phyloP scores from a whole-genome alignment of 148 eudicot genomes.

The Heliosperma pusillum region DNA sequence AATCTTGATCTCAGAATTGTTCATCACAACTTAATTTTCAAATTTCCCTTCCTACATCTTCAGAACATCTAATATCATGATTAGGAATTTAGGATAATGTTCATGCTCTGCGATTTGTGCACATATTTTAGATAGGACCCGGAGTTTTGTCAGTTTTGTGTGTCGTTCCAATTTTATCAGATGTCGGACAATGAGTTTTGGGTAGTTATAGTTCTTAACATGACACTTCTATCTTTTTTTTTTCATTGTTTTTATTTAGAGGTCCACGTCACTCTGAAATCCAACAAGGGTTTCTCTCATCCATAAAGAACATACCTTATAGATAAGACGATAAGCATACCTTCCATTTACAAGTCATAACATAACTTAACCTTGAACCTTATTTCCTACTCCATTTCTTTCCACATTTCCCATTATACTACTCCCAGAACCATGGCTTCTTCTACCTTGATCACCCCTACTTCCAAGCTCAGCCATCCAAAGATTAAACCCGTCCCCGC shows the following conservation, averaged over 20 bases:
- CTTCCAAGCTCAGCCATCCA: slow-evolving; percentile 27
- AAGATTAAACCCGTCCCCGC: slow-evolving; percentile 12
- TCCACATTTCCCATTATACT: not conserved
- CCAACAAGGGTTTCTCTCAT: slow-evolving; percentile 33
- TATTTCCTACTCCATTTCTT: not conserved
- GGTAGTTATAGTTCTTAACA: not conserved
- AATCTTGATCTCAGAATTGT: too few relatives aligned
- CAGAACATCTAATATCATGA: not conserved
- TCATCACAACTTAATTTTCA: not conserved
- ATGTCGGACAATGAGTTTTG: too few relatives aligned
- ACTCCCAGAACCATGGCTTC: slow-evolving; percentile 49
- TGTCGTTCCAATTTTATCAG: too few relatives aligned
- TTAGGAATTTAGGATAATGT: not conserved
- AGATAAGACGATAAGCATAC: slow-evolving; percentile 91
- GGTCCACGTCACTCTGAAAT: slow-evolving; percentile 34
- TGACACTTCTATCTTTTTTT: slow-evolving; percentile 4
- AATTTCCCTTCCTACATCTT: too few relatives aligned
- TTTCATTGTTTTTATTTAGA: slow-evolving; percentile 1
- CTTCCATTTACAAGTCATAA: too few relatives aligned
- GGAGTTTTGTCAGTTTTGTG: not conserved
- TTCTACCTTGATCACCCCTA: slow-evolving; percentile 61
- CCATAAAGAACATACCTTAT: slow-evolving; percentile 46
- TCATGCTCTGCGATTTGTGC: not conserved
- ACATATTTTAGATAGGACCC: not conserved
- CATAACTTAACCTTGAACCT: slow-evolving; percentile 13